Base-by-base conservation (phyloP, 768 basidiomycete species). In the Dictyophora rubrovolvata region DNA sequence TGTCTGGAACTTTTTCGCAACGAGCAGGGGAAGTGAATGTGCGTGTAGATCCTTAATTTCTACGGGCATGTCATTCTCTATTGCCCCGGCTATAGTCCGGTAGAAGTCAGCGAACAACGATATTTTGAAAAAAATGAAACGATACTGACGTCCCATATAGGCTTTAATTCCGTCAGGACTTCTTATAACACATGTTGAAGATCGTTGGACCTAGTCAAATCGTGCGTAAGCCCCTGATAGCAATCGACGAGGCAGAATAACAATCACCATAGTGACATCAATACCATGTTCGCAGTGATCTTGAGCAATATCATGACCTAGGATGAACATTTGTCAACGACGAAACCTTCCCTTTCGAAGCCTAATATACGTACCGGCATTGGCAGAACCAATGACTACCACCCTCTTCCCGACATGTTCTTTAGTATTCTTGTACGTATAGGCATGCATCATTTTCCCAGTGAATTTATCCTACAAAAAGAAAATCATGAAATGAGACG, bases 11-110 rank as follows among this genome's bases (percentile, higher is more conserved):
- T 64, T 52, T 55, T 73, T 72, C 56, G 64, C 62, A 36, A 74
- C 61, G 61, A 55, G 60, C 55, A 75, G 70, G 0, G 81, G 80
- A 60, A 77, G 75, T 4, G 76, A 77, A 1, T 77, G 76, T 60
- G 66, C 73, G 34, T 82, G 63, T 42, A 76, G 63, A 63, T 84
- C 83, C 17, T 75, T 77, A 37, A 79, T 68, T 48, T 82, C 78
- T 11, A 71, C 67, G 0, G 79, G 75, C 2, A 79, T 79, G 1
- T 69, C 74, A n/a, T 69, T 71, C 62, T 82, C 82, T 35, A 68
- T n/a, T n/a, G n/a, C n/a, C n/a, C n/a, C n/a, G n/a, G n/a, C n/a
- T n/a, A n/a, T n/a, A n/a, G n/a, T n/a, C n/a, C 69, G 68, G 80
- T 82, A 21, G 28, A 68, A 62, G 22, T 65, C 67, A 51, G 49